Evolutionary conservation across 495 filamentous ascomycete genomes (phyloP).

Genomic region (Penicillium verhagenii): DNA sequence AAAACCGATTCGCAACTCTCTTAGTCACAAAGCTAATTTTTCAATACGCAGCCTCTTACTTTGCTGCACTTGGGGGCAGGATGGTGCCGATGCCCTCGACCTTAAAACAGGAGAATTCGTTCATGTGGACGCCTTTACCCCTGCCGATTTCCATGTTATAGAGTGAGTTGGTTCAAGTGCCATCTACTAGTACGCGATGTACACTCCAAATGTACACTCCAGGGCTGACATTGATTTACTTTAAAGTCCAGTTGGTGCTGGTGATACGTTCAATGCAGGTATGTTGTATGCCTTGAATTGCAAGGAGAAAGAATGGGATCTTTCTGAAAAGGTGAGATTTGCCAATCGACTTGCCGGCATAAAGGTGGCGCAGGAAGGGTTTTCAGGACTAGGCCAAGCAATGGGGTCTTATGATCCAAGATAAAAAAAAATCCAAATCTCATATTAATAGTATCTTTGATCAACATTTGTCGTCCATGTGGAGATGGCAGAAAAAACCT

Average conservation of each 20-base stretch:
- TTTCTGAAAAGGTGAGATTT: slow-evolving; percentile 53
- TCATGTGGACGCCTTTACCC: slow-evolving; percentile 46
- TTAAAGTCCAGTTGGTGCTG: slow-evolving; percentile 64
- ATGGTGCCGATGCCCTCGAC: slow-evolving; percentile 55
- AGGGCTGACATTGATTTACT: no score
- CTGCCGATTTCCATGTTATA: slow-evolving; percentile 45
- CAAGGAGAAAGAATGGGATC: slow-evolving; percentile 50
- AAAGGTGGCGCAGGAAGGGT: slow-evolving; percentile 67
- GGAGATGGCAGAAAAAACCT: no score
- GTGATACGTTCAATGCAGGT: slow-evolving; percentile 74
- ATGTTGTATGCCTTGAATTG: slow-evolving; percentile 61
- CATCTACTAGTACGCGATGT: not conserved
- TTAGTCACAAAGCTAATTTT: not conserved
- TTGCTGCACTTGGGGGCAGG: slow-evolving; percentile 67
- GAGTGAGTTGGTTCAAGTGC: no score
- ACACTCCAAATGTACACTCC: no score
- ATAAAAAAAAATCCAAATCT: no score
- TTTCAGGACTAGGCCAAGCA: slow-evolving; percentile 49
- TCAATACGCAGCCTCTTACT: slow-evolving; percentile 46
- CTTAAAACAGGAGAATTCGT: slow-evolving; percentile 33
- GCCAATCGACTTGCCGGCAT: slow-evolving; percentile 65
- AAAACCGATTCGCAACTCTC: not conserved
- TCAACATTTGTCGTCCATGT: no score
- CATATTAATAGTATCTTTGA: no score
- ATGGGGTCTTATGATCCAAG: slow-evolving; percentile 10